These are phyloP conservation scores for Acorus calamus DNA, from an alignment of 106 monocot genomes.

Conservation along the genomic window DNA sequence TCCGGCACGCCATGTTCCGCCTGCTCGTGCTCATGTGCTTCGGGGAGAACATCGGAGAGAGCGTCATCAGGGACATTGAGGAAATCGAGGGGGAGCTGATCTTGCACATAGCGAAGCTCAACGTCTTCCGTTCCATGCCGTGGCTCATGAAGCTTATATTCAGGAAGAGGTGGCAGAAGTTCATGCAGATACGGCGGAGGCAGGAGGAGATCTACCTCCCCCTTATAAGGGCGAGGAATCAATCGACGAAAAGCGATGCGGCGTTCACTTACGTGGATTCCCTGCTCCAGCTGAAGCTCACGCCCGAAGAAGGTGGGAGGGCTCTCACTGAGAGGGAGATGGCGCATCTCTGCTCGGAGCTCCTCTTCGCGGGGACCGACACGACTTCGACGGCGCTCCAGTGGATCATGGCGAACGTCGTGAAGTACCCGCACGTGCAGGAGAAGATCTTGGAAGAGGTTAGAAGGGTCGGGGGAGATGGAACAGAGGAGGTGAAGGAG, in stretches of 20 bases:
- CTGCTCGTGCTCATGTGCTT: conserved; percentile 15
- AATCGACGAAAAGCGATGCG: background rate
- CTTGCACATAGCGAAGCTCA: background rate
- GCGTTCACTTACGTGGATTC: conserved; percentile 10
- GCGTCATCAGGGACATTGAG: conserved; percentile 1
- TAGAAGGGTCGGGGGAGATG: no score
- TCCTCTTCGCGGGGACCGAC: conserved; percentile 14
- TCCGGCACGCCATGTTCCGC: conserved; percentile 15
- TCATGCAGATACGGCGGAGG: background rate
- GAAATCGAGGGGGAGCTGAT: background rate
- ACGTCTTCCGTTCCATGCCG: conserved; percentile 6
- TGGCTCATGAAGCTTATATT: conserved; percentile 5
- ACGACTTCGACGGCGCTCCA: conserved; percentile 16
- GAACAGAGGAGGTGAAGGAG: background rate
- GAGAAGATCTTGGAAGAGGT: conserved; percentile 5
- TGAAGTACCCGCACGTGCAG: conserved; percentile 13
- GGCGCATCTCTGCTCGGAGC: conserved; percentile 11
- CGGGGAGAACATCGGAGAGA: conserved; percentile 12
- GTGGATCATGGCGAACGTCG: conserved; percentile 22
- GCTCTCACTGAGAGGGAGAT: conserved; percentile 14
- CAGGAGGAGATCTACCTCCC: conserved; percentile 8
- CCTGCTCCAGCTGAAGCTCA: conserved; percentile 7
- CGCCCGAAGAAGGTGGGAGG: conserved; percentile 6
- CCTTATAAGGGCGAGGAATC: conserved; percentile 4
- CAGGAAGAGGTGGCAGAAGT: background rate